A percentile compares a stretch with the other conserved stretches of the same genome.
phyloP scores from a whole-genome alignment of 495 filamentous ascomycete species.

The Aspergillus sclerotiicarbonarius region DNA sequence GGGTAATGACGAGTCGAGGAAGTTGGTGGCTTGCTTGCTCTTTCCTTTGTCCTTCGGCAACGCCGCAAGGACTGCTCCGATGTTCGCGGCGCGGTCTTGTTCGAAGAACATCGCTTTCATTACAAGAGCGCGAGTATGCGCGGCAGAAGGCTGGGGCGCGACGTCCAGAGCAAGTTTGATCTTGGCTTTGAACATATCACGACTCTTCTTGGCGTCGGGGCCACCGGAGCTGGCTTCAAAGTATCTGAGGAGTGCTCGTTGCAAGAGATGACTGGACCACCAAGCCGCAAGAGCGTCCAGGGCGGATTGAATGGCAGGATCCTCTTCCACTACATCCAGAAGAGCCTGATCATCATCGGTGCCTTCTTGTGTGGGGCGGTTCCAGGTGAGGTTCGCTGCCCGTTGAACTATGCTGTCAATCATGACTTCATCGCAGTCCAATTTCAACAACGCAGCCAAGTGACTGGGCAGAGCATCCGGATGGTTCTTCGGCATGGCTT shows the following conservation, averaged over 20 bases:
- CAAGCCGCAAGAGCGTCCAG: conserved; percentile 89
- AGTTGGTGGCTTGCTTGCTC: conserved; percentile 33
- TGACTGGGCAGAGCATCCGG: conserved; percentile 72
- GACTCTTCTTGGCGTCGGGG: conserved; percentile 36
- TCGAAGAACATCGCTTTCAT: conserved; percentile 55
- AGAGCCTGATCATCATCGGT: conserved; percentile 61
- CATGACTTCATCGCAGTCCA: conserved; percentile 78
- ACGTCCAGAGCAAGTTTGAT: conserved; percentile 67
- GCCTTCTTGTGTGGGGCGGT: conserved; percentile 67
- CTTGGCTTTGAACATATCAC: conserved; percentile 50
- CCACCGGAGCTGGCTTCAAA: conserved; percentile 51
- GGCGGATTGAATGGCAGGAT: conserved; percentile 80
- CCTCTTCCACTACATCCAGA: conserved; percentile 82
- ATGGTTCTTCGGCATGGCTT: conserved; percentile 54
- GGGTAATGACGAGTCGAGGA: conserved; percentile 47
- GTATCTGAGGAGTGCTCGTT: conserved; percentile 62
- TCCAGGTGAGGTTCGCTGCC: conserved; percentile 90
- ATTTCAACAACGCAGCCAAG: conserved; percentile 67
- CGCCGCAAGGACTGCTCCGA: conserved; percentile 47
- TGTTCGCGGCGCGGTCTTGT: conserved; percentile 43
- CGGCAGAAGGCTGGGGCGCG: conserved; percentile 77
- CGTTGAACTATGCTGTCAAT: conserved; percentile 74
- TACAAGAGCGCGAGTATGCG: conserved; percentile 74
- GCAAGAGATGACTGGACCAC: conserved; percentile 78
- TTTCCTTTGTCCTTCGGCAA: conserved; percentile 45